Evolutionary conservation across 805 yeast species (phyloP), one percentile per base, ranked within the genome.

Genomic region (Metschnikowia hibisci): DNA sequence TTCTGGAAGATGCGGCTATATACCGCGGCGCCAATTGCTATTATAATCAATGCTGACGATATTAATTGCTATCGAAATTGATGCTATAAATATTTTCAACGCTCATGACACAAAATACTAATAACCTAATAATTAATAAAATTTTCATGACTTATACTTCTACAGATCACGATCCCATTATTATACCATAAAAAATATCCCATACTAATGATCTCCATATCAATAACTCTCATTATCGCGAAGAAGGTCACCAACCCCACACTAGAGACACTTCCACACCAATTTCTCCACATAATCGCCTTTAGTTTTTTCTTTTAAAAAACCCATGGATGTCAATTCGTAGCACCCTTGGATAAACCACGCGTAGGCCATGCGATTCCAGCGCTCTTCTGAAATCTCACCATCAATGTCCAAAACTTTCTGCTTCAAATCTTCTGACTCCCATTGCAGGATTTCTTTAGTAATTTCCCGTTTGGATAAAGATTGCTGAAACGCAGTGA

Each of bases 271-370:
- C 53, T 74, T 82, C 93, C 93, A 86, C 4, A 80, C 61, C 12
- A 80, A 69, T 55, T 84, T 87, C 52, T 86, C 91, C 32, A 86
- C 67, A 43, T 74, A 69, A 52, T 85, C 89, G 25, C 78, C 77
- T 58, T 80, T 81, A 12, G 81, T 65, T 33, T 75, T 76, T 41
- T 82, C 84, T 50, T 80, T 80, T 14, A 87, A 58, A 36, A 87
- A 64, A 0, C 96, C 96, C 43, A 85, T 64, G 48, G 76, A 66
- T 45, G 80, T 77, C 45, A 89, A 67, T 56, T 88, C 96, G 20
- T 77, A 77, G 38, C 90, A 71, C 14, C 81, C 80, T 52, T 85
- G 90, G 47, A 85, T 64, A 57, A 89, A 89, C 78, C 93, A 78
- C 3, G 87, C 76, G 51, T 84, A 67, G 0, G 81, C 65, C 36